phyloP scores from a whole-genome alignment of 2,329 filamentous ascomycete genomes.

The Pseudogymnoascus sp. region DNA sequence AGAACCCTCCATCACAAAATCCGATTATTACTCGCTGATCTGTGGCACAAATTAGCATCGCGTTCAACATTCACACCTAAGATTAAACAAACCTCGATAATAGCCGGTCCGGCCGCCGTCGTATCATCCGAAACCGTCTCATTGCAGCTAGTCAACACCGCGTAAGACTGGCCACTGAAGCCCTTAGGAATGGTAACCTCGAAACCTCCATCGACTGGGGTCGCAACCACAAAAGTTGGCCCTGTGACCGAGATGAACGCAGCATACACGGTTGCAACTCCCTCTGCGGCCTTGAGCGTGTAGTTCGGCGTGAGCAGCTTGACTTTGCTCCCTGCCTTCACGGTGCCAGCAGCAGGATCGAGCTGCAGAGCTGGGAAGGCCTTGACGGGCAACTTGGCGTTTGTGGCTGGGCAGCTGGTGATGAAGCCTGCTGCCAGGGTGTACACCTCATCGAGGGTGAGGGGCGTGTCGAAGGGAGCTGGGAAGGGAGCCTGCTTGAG shows the following conservation, averaged over 20 bases:
- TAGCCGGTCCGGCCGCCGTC: conserved; percentile 29
- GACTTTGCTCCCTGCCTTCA: conserved; percentile 18
- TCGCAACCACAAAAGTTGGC: conserved; percentile 26
- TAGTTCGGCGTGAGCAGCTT: conserved; percentile 23
- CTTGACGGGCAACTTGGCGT: conserved; percentile 48
- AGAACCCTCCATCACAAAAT: background rate
- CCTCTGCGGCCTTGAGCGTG: conserved; percentile 17
- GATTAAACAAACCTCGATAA: conserved; percentile 22
- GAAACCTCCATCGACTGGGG: conserved; percentile 20
- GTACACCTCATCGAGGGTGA: conserved; percentile 51
- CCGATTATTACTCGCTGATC: background rate
- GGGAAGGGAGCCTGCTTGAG: conserved; percentile 45
- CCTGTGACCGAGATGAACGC: conserved; percentile 34
- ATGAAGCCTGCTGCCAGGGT: conserved; percentile 59
- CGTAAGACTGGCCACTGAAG: conserved; percentile 33
- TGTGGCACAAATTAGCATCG: background rate
- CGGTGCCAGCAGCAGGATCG: conserved; percentile 19
- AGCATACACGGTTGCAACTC: conserved; percentile 25
- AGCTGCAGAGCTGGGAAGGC: conserved; percentile 45
- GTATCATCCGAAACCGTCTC: conserved; percentile 29
- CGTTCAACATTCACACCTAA: background rate
- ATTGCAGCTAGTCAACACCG: conserved; percentile 31
- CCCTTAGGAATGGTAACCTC: conserved; percentile 26
- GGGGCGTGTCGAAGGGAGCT: conserved; percentile 51
- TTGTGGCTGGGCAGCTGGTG: conserved; percentile 42